Evolutionary conservation across 169 alveolate genomes (phyloP).

Genomic region (Plasmodium sp.): DNA sequence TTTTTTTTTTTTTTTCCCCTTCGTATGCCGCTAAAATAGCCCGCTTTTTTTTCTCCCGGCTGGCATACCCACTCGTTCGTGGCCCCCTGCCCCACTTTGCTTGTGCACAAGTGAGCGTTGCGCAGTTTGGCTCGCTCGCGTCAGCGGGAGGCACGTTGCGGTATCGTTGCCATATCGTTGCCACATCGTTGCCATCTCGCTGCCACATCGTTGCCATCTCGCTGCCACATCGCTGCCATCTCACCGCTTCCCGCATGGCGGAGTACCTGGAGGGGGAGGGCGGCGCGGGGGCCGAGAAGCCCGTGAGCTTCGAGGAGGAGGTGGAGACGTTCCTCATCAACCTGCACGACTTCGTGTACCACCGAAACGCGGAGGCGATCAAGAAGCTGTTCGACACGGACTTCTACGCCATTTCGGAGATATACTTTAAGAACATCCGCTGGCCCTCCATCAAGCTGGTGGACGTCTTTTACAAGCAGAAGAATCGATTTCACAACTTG

Average conservation of each 20-base stretch:
- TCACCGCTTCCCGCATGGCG: neutral
- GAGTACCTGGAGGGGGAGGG: neutral
- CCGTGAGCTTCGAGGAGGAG: constrained; percentile 84
- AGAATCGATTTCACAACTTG: constrained; percentile 84
- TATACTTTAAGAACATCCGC: constrained; percentile 79
- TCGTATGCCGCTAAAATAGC: neutral
- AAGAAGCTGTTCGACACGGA: constrained; percentile 86
- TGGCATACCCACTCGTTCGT: neutral
- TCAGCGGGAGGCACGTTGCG: neutral
- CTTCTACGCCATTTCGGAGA: constrained; percentile 82
- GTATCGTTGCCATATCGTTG: too few relatives aligned
- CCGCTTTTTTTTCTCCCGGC: neutral
- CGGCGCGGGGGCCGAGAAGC: constrained; percentile 20
- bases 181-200: too few relatives aligned
- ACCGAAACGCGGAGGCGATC: constrained; percentile 85
- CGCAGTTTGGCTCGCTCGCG: neutral
- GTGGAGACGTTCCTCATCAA: constrained; percentile 85
- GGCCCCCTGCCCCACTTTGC: neutral
- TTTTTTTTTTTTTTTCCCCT: neutral
- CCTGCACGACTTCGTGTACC: constrained; percentile 84
- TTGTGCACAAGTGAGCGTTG: neutral
- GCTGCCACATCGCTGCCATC: neutral
- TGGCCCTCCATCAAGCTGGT: constrained; percentile 89
- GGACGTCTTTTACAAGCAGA: constrained; percentile 85
- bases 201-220: too few relatives aligned